Base-by-base conservation (phyloP, 306 rosid species). In the Senna siamea region DNA sequence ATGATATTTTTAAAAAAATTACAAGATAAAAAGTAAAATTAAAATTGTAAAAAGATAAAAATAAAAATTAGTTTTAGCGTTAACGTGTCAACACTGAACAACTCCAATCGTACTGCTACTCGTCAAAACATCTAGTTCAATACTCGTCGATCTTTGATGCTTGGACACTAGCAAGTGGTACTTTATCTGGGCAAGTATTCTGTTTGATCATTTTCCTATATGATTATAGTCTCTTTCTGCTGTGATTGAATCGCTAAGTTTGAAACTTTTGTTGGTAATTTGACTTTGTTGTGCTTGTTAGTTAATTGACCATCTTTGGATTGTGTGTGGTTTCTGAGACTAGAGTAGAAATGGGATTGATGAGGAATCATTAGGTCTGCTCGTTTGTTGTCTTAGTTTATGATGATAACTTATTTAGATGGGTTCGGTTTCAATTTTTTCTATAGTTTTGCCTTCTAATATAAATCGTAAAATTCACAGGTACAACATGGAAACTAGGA, bases 401-500 rank as follows among this genome's bases (percentile, higher is more conserved):
- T 38, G 10, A 40, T 40, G 48, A 18, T 17, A 15, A 37, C 37
- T 34, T 61, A 0, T 17, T 17, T 26, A 1, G 4, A 35, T 12
- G 28, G 50, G 30, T 62, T 38, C 5, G 50, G 1, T 18, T 40
- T 40, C 13, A 12, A 20, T 0, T 63, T 19, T n/a, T 20, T 40
- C 30, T 19, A 11, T 40, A 28, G 38, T 18, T 41, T 40, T 63
- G 1, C 35, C 44, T 19, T 19, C 22, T 62, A 9, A 62, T 19
- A 5, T 62, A 17, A 18, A 61, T 62, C 20, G 30, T 19, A 18
- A 17, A 37, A 9, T 18, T 35, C 50, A 12, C 68, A 63, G 69
- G 51, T 5, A 37, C 9, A 62, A 19, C 52, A 63, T 63, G 69
- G 69, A 40, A 63, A 40, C 52, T 43, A 63, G 23, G 18, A 40